Evolutionary conservation across 2,329 filamentous ascomycete species (phyloP).

Genomic region (Clonostachys solani): DNA sequence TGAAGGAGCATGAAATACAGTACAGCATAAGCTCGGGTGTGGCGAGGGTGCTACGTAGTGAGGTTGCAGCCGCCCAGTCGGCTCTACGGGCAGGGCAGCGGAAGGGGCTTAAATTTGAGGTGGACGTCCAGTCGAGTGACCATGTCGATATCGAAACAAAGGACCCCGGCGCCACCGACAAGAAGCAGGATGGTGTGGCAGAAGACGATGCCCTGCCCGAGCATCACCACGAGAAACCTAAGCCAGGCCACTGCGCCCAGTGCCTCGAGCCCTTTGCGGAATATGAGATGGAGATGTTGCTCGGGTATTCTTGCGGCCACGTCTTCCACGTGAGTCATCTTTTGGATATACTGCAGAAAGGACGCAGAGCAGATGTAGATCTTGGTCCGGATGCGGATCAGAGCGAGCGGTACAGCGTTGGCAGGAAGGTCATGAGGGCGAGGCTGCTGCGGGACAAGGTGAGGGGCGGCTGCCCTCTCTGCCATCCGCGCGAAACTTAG

Average conservation of each 20-base stretch:
- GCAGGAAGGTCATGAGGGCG: conserved; percentile 84
- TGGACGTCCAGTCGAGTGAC: conserved; percentile 42
- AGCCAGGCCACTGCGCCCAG: conserved; percentile 54
- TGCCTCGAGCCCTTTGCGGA: conserved; percentile 54
- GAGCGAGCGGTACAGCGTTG: conserved; percentile 60
- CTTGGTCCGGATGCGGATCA: conserved; percentile 37
- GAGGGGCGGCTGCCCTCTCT: conserved; percentile 60
- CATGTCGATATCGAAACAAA: conserved; percentile 38
- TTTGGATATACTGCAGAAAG: conserved; percentile 46
- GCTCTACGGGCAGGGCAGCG: conserved; percentile 75
- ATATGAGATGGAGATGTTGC: conserved; percentile 65
- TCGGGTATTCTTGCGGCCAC: conserved; percentile 80
- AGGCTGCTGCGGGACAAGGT: conserved; percentile 71
- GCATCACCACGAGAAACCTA: conserved; percentile 22
- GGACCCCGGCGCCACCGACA: conserved; percentile 21
- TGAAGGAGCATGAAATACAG: conserved; percentile 95
- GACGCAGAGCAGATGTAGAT: conserved; percentile 39
- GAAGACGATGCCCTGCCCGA: conserved; percentile 11
- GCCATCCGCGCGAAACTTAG: conserved; percentile 17
- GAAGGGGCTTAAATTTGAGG: conserved; percentile 85
- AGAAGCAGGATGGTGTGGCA: conserved; percentile 6
- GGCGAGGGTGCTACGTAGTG: conserved; percentile 78
- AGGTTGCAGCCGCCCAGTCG: conserved; percentile 82
- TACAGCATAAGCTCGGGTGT: conserved; percentile 88
- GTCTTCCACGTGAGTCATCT: conserved; percentile 76